Percentiles rank a stretch among this genome's conserved stretches.
phyloP scores from a whole-genome alignment of 495 filamentous ascomycete genomes.

The Entonaema liquescens region DNA sequence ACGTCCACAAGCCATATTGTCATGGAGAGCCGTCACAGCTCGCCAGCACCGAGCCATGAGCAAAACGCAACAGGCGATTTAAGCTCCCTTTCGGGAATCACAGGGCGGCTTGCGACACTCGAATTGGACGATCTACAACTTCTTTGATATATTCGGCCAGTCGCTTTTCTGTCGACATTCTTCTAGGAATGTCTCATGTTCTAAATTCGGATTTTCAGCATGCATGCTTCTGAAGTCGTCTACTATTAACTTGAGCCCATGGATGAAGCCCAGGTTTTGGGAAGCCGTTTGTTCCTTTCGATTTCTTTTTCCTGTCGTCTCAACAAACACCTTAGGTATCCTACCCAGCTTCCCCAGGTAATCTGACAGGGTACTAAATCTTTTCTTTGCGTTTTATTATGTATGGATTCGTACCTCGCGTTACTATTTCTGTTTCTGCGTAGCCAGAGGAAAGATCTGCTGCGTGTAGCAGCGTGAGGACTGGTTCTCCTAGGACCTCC shows the following conservation, averaged over 20 bases:
- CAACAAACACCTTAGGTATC: background rate
- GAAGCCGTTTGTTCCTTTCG: background rate
- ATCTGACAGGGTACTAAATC: background rate
- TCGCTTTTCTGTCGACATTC: background rate
- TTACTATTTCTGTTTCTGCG: background rate
- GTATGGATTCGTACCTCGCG: background rate
- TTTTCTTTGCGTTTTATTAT: background rate
- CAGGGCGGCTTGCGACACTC: background rate
- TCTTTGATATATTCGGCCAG: background rate
- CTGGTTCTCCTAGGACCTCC: too few relatives aligned
- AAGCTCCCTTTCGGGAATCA: conserved; percentile 10
- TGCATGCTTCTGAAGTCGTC: background rate
- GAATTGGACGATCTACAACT: background rate
- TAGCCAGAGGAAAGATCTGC: too few relatives aligned
- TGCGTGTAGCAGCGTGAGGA: too few relatives aligned
- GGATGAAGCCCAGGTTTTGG: background rate
- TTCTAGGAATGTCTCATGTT: background rate
- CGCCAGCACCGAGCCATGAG: background rate
- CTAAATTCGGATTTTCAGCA: background rate
- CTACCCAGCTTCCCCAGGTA: background rate
- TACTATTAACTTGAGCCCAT: background rate
- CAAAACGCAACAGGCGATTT: background rate
- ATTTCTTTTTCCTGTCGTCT: background rate
- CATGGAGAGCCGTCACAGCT: background rate
- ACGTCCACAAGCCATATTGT: background rate